Evolutionary conservation across 228 moss, liverwort and hornwort species (phyloP).

Genomic region (Sphagnum fallax): DNA sequence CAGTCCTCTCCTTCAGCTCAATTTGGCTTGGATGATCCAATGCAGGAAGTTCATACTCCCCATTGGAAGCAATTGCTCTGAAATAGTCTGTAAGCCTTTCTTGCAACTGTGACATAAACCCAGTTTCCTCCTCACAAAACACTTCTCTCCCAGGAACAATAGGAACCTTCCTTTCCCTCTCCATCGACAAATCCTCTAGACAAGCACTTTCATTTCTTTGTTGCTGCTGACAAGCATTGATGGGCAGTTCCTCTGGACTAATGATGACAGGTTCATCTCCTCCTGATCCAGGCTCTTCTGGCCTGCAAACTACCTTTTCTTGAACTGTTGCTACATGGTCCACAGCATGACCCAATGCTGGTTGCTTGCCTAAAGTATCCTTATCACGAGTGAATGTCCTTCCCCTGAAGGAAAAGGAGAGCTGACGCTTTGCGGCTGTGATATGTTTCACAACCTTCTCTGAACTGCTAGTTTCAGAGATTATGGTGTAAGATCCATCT

Average conservation of each 20-base stretch:
- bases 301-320: constrained; percentile 11
- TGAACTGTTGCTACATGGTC: constrained; percentile 13
- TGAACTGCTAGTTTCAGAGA: constrained; percentile 13
- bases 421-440: constrained; percentile 50
- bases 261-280: not conserved
- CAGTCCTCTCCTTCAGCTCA: not conserved
- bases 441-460: constrained; percentile 14
- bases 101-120: too few species aligned
- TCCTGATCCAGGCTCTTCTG: not conserved
- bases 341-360: constrained; percentile 7
- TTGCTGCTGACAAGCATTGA: not conserved
- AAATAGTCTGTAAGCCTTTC: too few species aligned
- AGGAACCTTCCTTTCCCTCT: not conserved
- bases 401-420: constrained; percentile 40
- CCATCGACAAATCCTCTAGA: not conserved
- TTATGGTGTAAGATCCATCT: constrained; percentile 11
- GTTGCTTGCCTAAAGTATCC: not conserved
- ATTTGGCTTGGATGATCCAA: too few species aligned
- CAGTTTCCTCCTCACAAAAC: too few species aligned
- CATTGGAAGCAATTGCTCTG: too few species aligned
- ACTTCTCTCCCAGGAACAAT: not conserved
- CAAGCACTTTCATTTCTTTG: not conserved
- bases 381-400: constrained; percentile 4
- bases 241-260: not conserved
- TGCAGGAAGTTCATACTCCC: too few species aligned